Base-by-base conservation (phyloP, 192 early-diverging fungal genomes). In the Podila minutissima region DNA sequence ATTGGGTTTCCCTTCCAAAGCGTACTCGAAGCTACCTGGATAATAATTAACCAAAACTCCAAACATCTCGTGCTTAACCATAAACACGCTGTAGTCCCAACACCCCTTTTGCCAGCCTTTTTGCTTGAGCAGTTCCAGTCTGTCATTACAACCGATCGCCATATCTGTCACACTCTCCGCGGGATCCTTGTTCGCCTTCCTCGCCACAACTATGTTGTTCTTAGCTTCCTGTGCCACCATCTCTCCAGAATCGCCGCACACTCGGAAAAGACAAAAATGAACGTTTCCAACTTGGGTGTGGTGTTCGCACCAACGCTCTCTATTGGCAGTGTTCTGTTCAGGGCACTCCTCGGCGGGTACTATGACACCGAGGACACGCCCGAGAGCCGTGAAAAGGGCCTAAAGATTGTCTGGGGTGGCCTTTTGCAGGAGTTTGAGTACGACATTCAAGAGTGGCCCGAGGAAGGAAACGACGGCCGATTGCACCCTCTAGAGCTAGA, bases 281-380 rank as follows among this genome's bases (percentile, higher is more conserved):
- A 83, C 32, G 81, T 85, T 3, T 88, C 86, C 28, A 91, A 91
- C 53, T 69, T 91, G 20, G 90, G 85, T 4, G 77, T 91, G 2
- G 88, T 91, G 10, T 91, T 91, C 75, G 86, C 85, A n/a, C 90
- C 90, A 6, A 90, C 86, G 5, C 66, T 91, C 6, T 83, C 83
- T 15, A 85, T 91, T 35, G 84, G 87, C 15, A 85, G 85, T 64
- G 66, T 85, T 20, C 62, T 91, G 20, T 91, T 91, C 51, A 79
- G 84, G 28, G 82, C 85, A 5, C 84, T 91, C 60, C 74, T 89
- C 3, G 84, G 83, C 28, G 69, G 84, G 28, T 69, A 72, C 66
- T 66, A 72, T 31, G 82, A 79, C 46, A 32, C 70, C 0, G 51
- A 48, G 20, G 76, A 79, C 19, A 63, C 76, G 6, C 19, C 61